Evolutionary conservation across 2,329 filamentous ascomycete genomes (phyloP), one percentile per base, ranked within the genome.

Genomic region (Talaromyces islandicus): DNA sequence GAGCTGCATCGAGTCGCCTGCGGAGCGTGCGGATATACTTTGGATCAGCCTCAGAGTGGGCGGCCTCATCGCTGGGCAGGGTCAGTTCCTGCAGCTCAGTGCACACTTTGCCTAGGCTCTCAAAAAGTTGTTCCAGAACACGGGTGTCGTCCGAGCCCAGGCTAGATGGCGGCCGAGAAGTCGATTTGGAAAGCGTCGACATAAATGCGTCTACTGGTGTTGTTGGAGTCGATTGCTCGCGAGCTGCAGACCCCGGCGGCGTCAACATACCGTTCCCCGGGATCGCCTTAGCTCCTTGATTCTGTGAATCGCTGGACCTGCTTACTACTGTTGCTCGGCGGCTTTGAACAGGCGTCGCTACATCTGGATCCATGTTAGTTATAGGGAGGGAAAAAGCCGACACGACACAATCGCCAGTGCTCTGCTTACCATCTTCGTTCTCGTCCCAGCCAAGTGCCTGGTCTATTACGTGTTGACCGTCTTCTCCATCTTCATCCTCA

Each of bases 1-100:
- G 85, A 5, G 91, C 92, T 57, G 86, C 84, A 65, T 95, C 90
- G 56, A 96, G 81, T 65, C 89, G 82, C 64, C 88, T 80, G 62
- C 91, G 81, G 72, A 89, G 86, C 61, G 88, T 80, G 58, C 65
- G 90, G 84, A 62, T 84, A 75, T 66, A 81, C 80, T 60, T 82
- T 75, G 64, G 76, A 75, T 64, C 83, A n/a, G 50, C 19, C 3
- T 54, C 27, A 25, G 56, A 79, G 74, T 74, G 88, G 80, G 60
- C 46, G 82, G 78, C 63, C 88, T 30, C 58, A 38, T 25, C 14
- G n/a, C 29, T 32, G 21, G 57, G 41, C 66, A 30, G 69, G 4
- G 73, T 75, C 35, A 71, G 74, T 27, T 69, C 67, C 67, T 84
- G 82, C 62, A 85, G 69, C 60, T 78, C 76, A 41, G 74, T 71